Conservation (phyloP, 768 basidiomycete species). For the Russula earlei region DNA sequence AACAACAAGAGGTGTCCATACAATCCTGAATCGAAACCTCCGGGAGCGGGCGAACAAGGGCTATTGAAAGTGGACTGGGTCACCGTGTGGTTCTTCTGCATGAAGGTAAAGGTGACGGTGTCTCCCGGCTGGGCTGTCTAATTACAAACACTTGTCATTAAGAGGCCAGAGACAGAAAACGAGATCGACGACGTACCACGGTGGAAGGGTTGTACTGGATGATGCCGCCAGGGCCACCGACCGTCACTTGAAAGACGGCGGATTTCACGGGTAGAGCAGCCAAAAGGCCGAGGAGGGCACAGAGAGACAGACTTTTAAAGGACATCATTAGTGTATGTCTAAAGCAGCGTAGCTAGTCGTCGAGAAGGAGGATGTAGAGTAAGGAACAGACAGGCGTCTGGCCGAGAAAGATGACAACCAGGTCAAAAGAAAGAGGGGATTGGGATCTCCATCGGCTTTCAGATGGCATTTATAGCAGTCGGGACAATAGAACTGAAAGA, state of each 20-base stretch:
- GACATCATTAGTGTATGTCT: constrained; percentile 3
- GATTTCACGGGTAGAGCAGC: constrained; percentile 29
- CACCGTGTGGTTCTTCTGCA: constrained; percentile 48
- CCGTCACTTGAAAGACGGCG: constrained; percentile 35
- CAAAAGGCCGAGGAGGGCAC: constrained; percentile 23
- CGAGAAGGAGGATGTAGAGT: background rate
- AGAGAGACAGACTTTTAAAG: constrained; percentile 21
- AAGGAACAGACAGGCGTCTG: background rate
- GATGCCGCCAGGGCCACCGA: constrained; percentile 36
- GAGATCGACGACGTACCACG: constrained; percentile 22
- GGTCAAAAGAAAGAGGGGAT: constrained; percentile 10
- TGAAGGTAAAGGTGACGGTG: constrained; percentile 40
- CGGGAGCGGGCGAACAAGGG: constrained; percentile 35
- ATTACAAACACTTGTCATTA: background rate
- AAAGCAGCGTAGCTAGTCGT: constrained; percentile 1
- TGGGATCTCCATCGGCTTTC: background rate
- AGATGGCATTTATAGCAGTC: constrained; percentile 4
- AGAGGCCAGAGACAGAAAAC: too few species aligned
- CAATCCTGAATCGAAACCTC: constrained; percentile 54
- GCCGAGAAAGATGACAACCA: constrained; percentile 4
- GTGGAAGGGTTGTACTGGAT: constrained; percentile 33
- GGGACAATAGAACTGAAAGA: background rate
- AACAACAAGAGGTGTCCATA: constrained; percentile 34
- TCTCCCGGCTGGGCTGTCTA: constrained; percentile 42
- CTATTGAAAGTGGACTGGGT: constrained; percentile 45